Evolutionary conservation across 768 basidiomycete species (phyloP).

Genomic region (Amanita rubescens): DNA sequence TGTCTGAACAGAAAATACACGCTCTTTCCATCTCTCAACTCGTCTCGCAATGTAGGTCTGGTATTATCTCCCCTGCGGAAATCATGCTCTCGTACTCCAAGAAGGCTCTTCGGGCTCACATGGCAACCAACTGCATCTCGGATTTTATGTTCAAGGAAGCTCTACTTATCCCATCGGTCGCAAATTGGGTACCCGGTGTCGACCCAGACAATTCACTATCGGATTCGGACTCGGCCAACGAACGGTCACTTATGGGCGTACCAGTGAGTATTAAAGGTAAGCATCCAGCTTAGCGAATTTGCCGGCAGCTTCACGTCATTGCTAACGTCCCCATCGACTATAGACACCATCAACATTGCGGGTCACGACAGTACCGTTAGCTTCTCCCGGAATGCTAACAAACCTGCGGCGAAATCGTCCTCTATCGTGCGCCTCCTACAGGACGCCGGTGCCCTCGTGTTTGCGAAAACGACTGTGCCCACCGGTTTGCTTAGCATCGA

Average conservation of each 20-base stretch:
- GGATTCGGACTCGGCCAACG: conserved; percentile 24
- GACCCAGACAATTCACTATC: conserved; percentile 25
- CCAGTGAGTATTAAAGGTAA: conserved; percentile 64
- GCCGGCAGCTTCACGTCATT: conserved; percentile 7
- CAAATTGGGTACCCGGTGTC: conserved; percentile 31
- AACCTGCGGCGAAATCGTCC: conserved; percentile 39
- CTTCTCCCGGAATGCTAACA: conserved; percentile 42
- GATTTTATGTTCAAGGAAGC: conserved; percentile 54
- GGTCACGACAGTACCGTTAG: conserved; percentile 60
- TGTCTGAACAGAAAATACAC: conserved; percentile 40
- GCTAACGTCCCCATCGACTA: neutral
- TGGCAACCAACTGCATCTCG: conserved; percentile 58
- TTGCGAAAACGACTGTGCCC: conserved; percentile 58
- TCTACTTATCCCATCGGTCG: conserved; percentile 29
- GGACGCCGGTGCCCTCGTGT: conserved; percentile 57
- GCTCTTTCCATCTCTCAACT: conserved; percentile 40
- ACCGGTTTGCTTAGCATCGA: conserved; percentile 50
- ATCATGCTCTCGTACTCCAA: conserved; percentile 49
- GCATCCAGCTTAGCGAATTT: conserved; percentile 2
- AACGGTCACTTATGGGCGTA: conserved; percentile 53
- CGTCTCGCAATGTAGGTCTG: conserved; percentile 36
- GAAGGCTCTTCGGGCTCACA: conserved; percentile 44
- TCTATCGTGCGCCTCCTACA: conserved; percentile 49
- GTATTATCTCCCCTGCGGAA: conserved; percentile 30
- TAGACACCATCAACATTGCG: conserved; percentile 41